Conservation (phyloP, 1,139 yeast species). For the Geotrichum fermentans region DNA sequence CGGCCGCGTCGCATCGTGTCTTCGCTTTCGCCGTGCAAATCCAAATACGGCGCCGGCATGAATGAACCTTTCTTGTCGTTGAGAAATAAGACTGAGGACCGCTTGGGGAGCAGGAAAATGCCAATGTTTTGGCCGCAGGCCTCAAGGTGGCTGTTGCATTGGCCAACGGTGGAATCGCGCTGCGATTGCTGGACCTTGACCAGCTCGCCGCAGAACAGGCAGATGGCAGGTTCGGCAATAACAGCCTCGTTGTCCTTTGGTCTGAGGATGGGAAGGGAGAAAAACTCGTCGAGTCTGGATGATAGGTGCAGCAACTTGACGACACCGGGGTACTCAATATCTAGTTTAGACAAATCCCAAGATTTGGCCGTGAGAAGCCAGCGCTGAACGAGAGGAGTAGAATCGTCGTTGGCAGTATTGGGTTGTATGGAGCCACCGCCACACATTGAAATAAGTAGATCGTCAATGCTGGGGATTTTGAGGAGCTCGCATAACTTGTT, state of each 20-base stretch:
- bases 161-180: constrained; percentile 42
- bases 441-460: constrained; percentile 27
- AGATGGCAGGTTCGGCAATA: constrained; percentile 71
- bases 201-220: constrained; percentile 73
- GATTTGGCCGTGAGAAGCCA: constrained; percentile 10
- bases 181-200: constrained; percentile 60
- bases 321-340: constrained; percentile 64
- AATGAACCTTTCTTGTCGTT: constrained; percentile 69
- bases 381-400: constrained; percentile 4
- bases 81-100: constrained; percentile 62
- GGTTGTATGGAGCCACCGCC: constrained; percentile 11
- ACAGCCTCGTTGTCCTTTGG: constrained; percentile 31
- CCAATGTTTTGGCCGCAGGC: constrained; percentile 64
- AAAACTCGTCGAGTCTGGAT: constrained; percentile 62
- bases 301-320: constrained; percentile 58
- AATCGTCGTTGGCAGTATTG: constrained; percentile 1
- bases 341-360: not conserved
- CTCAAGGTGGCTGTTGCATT: constrained; percentile 38
- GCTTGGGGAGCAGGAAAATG: constrained; percentile 71
- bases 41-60: constrained; percentile 77
- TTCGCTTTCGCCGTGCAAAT: constrained; percentile 81
- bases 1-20: constrained; percentile 65
- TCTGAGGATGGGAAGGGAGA: constrained; percentile 31
- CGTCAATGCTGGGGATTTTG: constrained; percentile 45
- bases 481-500: constrained; percentile 54